Evolutionary conservation across 2,329 filamentous ascomycete genomes (phyloP).

Genomic region (Cercospora zeina): DNA sequence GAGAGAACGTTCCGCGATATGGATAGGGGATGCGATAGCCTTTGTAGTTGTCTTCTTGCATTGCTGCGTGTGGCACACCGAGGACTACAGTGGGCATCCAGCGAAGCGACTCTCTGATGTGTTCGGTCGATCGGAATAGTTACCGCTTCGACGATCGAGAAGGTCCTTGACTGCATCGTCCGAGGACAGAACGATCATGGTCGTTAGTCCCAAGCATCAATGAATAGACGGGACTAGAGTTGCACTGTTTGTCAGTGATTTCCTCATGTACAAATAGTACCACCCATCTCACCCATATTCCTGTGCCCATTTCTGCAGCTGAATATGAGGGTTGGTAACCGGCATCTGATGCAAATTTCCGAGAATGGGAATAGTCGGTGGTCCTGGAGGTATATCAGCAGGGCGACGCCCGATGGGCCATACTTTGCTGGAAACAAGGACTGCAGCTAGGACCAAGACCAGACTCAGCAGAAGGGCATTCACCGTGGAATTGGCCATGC

Average conservation of each 20-base stretch:
- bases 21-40: not conserved
- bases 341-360: conserved; percentile 3
- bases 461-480: not conserved
- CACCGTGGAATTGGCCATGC: not conserved
- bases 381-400: not conserved
- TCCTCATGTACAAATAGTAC: too few species aligned
- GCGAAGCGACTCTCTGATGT: not conserved
- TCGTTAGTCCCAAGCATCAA: not conserved
- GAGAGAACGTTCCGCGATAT: not conserved
- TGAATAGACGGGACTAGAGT: not conserved
- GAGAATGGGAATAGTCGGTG: not conserved
- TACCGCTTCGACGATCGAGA: not conserved
- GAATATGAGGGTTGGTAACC: not conserved
- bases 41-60: not conserved
- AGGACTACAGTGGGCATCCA: not conserved
- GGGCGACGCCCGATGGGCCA: not conserved
- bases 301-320: not conserved
- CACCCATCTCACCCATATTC: not conserved
- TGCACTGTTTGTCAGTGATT: not conserved
- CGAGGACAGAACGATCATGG: not conserved
- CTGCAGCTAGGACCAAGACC: not conserved
- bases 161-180: not conserved
- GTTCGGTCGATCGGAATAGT: not conserved
- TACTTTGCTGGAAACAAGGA: not conserved
- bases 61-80: not conserved